Evolutionary conservation across 2,329 filamentous ascomycete genomes (phyloP).

Genomic region (Cladosporium phlei): DNA sequence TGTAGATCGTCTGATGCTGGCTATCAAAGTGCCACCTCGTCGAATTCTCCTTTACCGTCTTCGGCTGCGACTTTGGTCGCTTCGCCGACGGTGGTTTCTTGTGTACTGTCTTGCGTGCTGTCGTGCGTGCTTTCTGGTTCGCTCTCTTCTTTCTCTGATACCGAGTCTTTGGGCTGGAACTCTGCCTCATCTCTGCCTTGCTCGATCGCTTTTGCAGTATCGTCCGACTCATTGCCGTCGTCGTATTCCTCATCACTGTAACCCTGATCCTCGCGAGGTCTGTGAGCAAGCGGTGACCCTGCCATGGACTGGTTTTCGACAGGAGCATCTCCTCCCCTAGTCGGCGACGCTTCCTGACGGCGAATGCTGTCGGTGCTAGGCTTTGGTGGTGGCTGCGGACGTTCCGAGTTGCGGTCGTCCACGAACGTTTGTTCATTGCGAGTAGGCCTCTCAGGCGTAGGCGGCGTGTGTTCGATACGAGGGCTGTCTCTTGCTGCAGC

Average conservation of each 20-base stretch:
- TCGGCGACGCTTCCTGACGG: slow-evolving; percentile 12
- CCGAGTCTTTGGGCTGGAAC: slow-evolving; percentile 9
- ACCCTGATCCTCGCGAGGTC: slow-evolving; percentile 14
- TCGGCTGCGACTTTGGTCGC: not conserved
- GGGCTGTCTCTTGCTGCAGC: slow-evolving; percentile 37
- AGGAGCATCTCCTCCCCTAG: slow-evolving; percentile 22
- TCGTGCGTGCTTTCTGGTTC: too few relatives aligned
- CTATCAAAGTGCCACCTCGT: slow-evolving; percentile 23
- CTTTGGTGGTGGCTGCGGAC: slow-evolving; percentile 29
- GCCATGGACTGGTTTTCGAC: slow-evolving; percentile 25
- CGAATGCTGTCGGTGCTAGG: slow-evolving; percentile 14
- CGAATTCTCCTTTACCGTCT: slow-evolving; percentile 26
- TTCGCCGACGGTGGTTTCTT: slow-evolving; percentile 18
- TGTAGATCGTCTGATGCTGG: not conserved
- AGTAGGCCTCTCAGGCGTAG: slow-evolving; percentile 43
- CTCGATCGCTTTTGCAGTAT: slow-evolving; percentile 21
- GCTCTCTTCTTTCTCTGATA: slow-evolving; percentile 15
- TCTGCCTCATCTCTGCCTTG: slow-evolving; percentile 22
- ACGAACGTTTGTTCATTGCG: slow-evolving; percentile 12
- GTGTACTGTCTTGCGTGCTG: too few relatives aligned
- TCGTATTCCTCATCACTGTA: slow-evolving; percentile 15
- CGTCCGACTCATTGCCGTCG: slow-evolving; percentile 22
- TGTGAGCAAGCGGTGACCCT: slow-evolving; percentile 13
- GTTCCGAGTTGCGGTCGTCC: slow-evolving; percentile 16
- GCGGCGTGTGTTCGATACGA: slow-evolving; percentile 47